phyloP scores from a whole-genome alignment of 2,329 filamentous ascomycete genomes.

The Fusarium oxysporum region DNA sequence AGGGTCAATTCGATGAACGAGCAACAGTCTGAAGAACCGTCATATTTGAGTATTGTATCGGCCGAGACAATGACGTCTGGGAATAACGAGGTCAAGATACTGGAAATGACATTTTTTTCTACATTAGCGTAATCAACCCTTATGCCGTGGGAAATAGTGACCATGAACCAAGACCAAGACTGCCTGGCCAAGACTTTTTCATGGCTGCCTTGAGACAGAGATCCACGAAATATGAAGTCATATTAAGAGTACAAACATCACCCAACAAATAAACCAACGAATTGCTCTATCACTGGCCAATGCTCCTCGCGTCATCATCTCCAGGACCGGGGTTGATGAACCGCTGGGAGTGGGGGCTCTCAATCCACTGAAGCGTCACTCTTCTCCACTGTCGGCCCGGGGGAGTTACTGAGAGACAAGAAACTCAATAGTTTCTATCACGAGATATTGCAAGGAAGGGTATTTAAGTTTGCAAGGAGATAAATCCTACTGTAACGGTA shows the following conservation, averaged over 20 bases:
- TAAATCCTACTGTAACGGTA: background rate
- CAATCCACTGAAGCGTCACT: conserved; percentile 20
- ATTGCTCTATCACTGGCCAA: conserved; percentile 10
- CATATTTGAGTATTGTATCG: background rate
- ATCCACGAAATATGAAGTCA: conserved; percentile 26
- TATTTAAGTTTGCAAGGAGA: conserved; percentile 16
- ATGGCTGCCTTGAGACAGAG: conserved; percentile 1
- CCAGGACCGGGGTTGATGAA: conserved; percentile 17
- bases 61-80: background rate
- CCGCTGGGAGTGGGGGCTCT: conserved; percentile 9
- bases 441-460: background rate
- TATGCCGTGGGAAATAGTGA: background rate
- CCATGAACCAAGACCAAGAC: background rate
- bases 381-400: conserved; percentile 13
- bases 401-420: background rate
- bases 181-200: conserved; percentile 7
- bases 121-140: background rate
- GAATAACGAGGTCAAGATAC: background rate
- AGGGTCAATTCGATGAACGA: background rate
- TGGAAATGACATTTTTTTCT: background rate
- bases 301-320: conserved; percentile 23
- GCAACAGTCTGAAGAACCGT: background rate
- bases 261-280: background rate
- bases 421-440: background rate
- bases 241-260: background rate